phyloP scores from a whole-genome alignment of 495 filamentous ascomycete species.

The Aspergillus indologenus region DNA sequence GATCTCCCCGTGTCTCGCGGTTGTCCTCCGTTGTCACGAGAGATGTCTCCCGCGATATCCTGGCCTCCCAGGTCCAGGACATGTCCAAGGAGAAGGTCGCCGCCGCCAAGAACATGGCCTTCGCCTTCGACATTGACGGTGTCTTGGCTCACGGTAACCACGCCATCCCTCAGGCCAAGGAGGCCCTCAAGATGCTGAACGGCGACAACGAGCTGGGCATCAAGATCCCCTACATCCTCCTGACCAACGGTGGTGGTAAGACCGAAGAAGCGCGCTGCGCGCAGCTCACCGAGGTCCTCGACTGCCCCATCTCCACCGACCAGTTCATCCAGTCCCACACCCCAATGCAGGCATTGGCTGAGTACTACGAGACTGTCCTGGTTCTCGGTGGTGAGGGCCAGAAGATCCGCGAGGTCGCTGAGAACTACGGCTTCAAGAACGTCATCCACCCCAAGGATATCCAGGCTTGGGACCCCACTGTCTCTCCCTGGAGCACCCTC shows the following conservation, averaged over 20 bases:
- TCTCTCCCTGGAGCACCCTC: constrained; percentile 78
- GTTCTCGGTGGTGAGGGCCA: constrained; percentile 87
- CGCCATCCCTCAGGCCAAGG: constrained; percentile 76
- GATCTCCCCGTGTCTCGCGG: constrained; percentile 65
- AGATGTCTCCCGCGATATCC: constrained; percentile 59
- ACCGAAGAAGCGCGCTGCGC: constrained; percentile 78
- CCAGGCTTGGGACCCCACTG: constrained; percentile 75
- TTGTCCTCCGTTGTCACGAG: constrained; percentile 52
- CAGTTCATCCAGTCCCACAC: constrained; percentile 96
- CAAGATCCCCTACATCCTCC: constrained; percentile 86
- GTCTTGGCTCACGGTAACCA: constrained; percentile 77
- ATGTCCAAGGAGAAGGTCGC: constrained; percentile 64
- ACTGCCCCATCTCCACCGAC: constrained; percentile 69
- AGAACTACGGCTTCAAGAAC: constrained; percentile 85
- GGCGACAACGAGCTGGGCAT: constrained; percentile 82
- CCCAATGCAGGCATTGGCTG: constrained; percentile 84
- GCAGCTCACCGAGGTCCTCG: constrained; percentile 72
- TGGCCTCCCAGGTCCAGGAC: constrained; percentile 71
- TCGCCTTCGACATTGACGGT: constrained; percentile 91
- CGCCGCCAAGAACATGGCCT: constrained; percentile 69
- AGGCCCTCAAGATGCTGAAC: constrained; percentile 82
- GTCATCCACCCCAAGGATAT: constrained; percentile 88
- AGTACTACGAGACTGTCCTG: constrained; percentile 77
- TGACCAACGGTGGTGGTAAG: constrained; percentile 94
- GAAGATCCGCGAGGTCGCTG: constrained; percentile 79